Evolutionary conservation across 2,329 filamentous ascomycete genomes (phyloP).

Genomic region (Penicillium expansum): DNA sequence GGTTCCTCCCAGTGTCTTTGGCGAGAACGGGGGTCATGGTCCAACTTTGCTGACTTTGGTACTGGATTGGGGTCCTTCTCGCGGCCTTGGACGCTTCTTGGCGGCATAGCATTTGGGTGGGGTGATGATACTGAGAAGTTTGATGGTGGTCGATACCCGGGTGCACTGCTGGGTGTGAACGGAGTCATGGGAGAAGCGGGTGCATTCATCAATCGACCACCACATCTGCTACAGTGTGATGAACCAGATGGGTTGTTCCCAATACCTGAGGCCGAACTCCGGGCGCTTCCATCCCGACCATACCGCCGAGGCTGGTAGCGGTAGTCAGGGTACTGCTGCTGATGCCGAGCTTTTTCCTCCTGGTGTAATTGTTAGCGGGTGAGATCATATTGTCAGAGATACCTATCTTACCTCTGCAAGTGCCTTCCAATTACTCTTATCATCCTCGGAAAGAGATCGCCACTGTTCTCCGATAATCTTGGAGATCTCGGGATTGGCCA

Average conservation of each 20-base stretch:
- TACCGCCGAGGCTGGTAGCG: slow-evolving; percentile 82
- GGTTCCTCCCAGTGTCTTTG: slow-evolving; percentile 32
- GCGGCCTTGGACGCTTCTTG: slow-evolving; percentile 25
- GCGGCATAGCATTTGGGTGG: slow-evolving; percentile 25
- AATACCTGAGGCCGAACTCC: slow-evolving; percentile 34
- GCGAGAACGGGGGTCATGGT: slow-evolving; percentile 26
- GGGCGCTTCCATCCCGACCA: slow-evolving; percentile 52
- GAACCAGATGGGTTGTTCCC: slow-evolving; percentile 38
- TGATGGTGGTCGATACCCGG: slow-evolving; percentile 13
- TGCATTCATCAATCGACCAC: slow-evolving; percentile 49
- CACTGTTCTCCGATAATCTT: slow-evolving; percentile 96
- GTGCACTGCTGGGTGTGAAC: slow-evolving; percentile 36
- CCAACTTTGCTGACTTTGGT: slow-evolving; percentile 27
- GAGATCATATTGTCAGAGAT: background rate
- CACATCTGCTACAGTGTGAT: slow-evolving; percentile 44
- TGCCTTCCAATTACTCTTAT: slow-evolving; percentile 82
- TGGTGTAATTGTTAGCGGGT: slow-evolving; percentile 30
- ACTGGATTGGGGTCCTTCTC: slow-evolving; percentile 24
- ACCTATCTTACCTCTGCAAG: slow-evolving; percentile 67
- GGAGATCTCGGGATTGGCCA: slow-evolving; percentile 93
- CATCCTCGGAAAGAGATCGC: slow-evolving; percentile 69
- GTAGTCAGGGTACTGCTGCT: slow-evolving; percentile 88
- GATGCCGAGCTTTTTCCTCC: slow-evolving; percentile 87
- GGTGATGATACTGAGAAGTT: slow-evolving; percentile 35
- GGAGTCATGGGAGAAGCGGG: slow-evolving; percentile 43